Percentiles rank a stretch among this genome's conserved stretches.
Evolutionary conservation across 495 filamentous ascomycete species (phyloP).

Genomic region (Baudoinia panamericana): DNA sequence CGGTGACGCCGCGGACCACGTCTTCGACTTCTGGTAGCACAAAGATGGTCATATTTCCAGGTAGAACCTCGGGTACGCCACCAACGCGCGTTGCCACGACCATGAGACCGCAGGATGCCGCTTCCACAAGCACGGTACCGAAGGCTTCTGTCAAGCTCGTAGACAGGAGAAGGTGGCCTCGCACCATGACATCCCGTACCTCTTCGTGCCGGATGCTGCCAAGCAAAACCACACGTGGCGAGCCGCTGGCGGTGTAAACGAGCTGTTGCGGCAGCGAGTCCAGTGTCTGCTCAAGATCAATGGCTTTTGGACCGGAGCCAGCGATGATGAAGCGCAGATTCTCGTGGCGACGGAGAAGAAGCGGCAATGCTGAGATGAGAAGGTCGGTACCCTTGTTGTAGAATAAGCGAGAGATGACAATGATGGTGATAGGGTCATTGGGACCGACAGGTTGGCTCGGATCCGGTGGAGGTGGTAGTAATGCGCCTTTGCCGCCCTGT

Average conservation of each 20-base stretch:
- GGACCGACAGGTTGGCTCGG: constrained; percentile 49
- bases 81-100: constrained; percentile 94
- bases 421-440: constrained; percentile 81
- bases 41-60: constrained; percentile 87
- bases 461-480: constrained; percentile 31
- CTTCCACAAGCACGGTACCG: constrained; percentile 93
- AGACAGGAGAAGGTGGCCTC: constrained; percentile 92
- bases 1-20: constrained; percentile 65
- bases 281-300: constrained; percentile 95
- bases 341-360: constrained; percentile 74
- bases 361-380: constrained; percentile 82
- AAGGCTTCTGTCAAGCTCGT: constrained; percentile 93
- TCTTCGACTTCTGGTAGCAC: constrained; percentile 89
- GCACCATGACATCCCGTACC: constrained; percentile 95
- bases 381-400: constrained; percentile 98
- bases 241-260: constrained; percentile 39
- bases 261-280: constrained; percentile 49
- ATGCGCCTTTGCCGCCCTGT: constrained; percentile 1
- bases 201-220: constrained; percentile 90
- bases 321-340: constrained; percentile 96
- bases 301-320: constrained; percentile 88
- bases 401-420: constrained; percentile 92
- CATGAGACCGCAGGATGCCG: constrained; percentile 85
- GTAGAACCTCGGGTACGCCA: constrained; percentile 90
- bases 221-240: constrained; percentile 83